Conservation (phyloP, 106 monocot species). For the Gastrodia elata region DNA sequence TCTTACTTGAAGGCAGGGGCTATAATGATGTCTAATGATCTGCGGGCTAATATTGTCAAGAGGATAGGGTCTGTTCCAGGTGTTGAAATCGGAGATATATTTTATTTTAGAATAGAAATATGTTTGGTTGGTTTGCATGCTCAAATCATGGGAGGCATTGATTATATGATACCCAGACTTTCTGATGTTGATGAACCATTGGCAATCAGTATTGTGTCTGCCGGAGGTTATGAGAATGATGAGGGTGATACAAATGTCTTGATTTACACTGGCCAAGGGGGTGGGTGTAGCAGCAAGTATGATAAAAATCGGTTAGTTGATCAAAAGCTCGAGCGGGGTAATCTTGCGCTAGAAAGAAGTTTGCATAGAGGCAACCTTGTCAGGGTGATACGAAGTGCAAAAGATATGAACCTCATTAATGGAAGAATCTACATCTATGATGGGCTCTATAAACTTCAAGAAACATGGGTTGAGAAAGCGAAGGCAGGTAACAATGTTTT, state of each 20-base stretch:
- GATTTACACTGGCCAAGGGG: constrained; percentile 70
- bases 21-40: constrained; percentile 40
- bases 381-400: constrained; percentile 57
- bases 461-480: constrained; percentile 53
- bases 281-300: constrained; percentile 12
- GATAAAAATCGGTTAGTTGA: constrained; percentile 28
- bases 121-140: constrained; percentile 64
- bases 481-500: constrained; percentile 63
- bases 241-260: constrained; percentile 37
- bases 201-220: constrained; percentile 65
- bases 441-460: constrained; percentile 58
- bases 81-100: constrained; percentile 65
- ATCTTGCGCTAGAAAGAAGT: constrained; percentile 78
- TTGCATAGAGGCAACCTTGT: constrained; percentile 30
- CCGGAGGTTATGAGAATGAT: constrained; percentile 74
- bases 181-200: constrained; percentile 33
- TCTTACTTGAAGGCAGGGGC: constrained; percentile 45
- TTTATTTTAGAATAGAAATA: constrained; percentile 73
- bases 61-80: constrained; percentile 58
- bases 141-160: constrained; percentile 66
- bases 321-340: constrained; percentile 79
- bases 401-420: constrained; percentile 18
- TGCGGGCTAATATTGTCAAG: constrained; percentile 43
- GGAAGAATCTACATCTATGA: constrained; percentile 78
- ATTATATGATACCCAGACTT: constrained; percentile 41